Evolutionary conservation across 148 eudicot genomes (phyloP), one percentile per base, ranked within the genome.

Genomic region (Rhododendron ovatum): DNA sequence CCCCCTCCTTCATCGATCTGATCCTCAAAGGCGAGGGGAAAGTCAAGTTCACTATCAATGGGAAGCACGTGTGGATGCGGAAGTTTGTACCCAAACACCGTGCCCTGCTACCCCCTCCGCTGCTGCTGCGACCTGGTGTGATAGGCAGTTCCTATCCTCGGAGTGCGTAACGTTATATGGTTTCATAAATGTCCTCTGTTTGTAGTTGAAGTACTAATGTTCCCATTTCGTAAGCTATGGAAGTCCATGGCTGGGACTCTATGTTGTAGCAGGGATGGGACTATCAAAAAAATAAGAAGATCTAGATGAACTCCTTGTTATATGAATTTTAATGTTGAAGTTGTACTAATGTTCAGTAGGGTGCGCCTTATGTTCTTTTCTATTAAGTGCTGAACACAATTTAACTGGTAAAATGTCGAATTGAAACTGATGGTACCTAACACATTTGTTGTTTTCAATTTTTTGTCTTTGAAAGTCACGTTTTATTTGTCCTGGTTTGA

Each of bases 41-140:
- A 86, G 88, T 84, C 2, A 92, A 92, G 81, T 91, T 88, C 43
- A 87, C 81, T 30, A 91, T 93, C 78, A 91, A 93, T 2, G 94
- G 94, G 69, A 93, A 91, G 82, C 94, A 90, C 47, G 84, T 89
- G 1, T 93, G 95, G 90, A 86, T 88, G 87, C 91, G 94, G 1
- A 91, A 90, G 74, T 93, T 87, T 24, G 88, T 91, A 12, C 89
- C 89, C 0, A 90, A 78, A 71, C 78, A 47, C 76, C 47, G 83
- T 5, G 63, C 26, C 3, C 13, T 69, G 51, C 33, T 61, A 7
- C 63, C n/a, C 7, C 45, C 43, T 4, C 65, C 24, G 12, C 61
- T 50, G 82, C n/a, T 17, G 37, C 43, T 14, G 20, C 67, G 22
- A 20, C 43, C 65, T 3, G n/a, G 17, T 53, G 20, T 33, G 30